phyloP scores from a whole-genome alignment of 306 rosid species.

The Cajanus cajan region DNA sequence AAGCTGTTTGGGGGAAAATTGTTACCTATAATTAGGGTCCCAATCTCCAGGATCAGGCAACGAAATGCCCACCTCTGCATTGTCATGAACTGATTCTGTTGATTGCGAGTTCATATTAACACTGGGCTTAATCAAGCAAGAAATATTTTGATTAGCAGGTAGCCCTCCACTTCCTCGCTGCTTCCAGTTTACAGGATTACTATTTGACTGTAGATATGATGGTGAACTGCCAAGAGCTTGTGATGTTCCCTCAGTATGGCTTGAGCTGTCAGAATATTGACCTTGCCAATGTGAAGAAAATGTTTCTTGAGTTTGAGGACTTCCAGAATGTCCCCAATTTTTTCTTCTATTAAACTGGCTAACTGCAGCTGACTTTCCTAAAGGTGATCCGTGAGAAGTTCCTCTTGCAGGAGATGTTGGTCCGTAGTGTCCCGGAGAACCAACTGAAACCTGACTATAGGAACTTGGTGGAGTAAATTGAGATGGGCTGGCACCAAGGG shows the following conservation, averaged over 20 bases:
- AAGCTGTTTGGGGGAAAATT: conserved; percentile 12
- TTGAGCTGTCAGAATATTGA: conserved; percentile 59
- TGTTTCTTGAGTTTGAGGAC: conserved; percentile 75
- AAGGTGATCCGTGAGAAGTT: conserved; percentile 87
- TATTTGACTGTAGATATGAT: conserved; percentile 59
- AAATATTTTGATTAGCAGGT: conserved; percentile 53
- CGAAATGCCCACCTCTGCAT: conserved; percentile 51
- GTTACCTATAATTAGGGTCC: conserved; percentile 98
- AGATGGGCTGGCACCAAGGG: conserved; percentile 97
- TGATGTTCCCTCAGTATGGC: conserved; percentile 69
- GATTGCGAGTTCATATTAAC: conserved; percentile 53
- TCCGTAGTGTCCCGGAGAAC: conserved; percentile 91
- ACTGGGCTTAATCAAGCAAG: conserved; percentile 49
- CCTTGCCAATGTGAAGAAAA: conserved; percentile 77
- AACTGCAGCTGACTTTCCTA: conserved; percentile 83
- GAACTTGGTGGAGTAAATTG: conserved; percentile 94
- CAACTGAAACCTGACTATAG: conserved; percentile 73
- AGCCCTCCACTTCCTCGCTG: conserved; percentile 63
- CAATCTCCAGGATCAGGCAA: conserved; percentile 98
- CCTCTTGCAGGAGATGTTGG: conserved; percentile 99
- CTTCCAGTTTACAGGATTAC: conserved; percentile 73
- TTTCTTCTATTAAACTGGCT: conserved; percentile 90
- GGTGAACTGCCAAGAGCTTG: conserved; percentile 69
- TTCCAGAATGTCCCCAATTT: conserved; percentile 80
- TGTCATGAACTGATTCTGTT: conserved; percentile 52